Base-by-base conservation (phyloP, 2,329 filamentous ascomycete species). In the Colletotrichum sp. region DNA sequence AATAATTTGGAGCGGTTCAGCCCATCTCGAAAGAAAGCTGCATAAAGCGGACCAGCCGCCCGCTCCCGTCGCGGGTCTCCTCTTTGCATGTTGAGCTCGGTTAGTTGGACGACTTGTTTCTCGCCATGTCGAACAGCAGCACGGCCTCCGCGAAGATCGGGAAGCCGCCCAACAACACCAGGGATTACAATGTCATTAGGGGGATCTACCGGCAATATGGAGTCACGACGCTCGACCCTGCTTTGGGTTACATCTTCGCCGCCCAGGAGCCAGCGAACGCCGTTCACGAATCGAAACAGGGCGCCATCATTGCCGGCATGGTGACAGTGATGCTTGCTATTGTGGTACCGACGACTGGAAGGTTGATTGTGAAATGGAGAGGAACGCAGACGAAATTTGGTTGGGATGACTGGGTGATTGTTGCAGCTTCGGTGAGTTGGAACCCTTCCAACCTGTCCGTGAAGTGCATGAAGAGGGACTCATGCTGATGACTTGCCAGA, bases 241-340 rank as follows among this genome's bases (percentile, higher is more conserved):
- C 64, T 36, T 27, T 59, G 32, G 75, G 72, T 30, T 75, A 75
- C 30, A 22, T 66, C 3, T 72, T 75, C 27, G 68, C 75, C 22
- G 72, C 72, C n/a, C 48, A 44, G 25, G 52, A 65, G 65, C 72
- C 72, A 5, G 48, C 65, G 12, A 44, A 68, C 7, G 67, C 66
- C 7, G 75, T 69, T 11, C 75, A 77, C 39, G 72, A 77, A 28
- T 65, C 67, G 60, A 75, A 75, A 32, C 75, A 77, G 25, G 59
- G 44, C n/a, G 72, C 64, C 60, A 75, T 77, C 60, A 77, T 77
- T 11, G 72, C 61, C 3, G 72, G 75, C 22, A 77, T 77, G 75
- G 66, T 63, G 8, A 30, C 72, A 9, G 75, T 72, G 19, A 61
- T 77, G 27, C 36, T 77, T 30, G 75, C 72, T 32, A 77, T 77